Percentiles rank a stretch among this genome's conserved stretches.
These are phyloP conservation scores for Elsinoe perseae DNA, from an alignment of 2,329 filamentous ascomycete species.

Conservation along the genomic window DNA sequence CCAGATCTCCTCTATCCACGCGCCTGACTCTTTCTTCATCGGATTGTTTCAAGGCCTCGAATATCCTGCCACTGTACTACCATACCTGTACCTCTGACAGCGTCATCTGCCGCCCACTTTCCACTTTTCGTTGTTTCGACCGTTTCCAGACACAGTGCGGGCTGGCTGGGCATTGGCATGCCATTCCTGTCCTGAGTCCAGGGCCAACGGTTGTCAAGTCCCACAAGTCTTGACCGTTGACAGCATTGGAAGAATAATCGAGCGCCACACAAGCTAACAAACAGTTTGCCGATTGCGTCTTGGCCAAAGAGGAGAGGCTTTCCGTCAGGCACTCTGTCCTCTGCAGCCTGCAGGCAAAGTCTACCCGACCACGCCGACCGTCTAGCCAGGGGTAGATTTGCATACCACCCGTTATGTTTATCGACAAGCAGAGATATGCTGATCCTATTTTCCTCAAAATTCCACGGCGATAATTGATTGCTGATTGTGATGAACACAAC, in stretches of 20 bases:
- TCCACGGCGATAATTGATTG: constrained; percentile 13
- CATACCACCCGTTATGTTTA: constrained; percentile 2
- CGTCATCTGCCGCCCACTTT: constrained; percentile 14
- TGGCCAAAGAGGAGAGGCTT: neutral
- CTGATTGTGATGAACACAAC: neutral
- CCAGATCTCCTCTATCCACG: neutral
- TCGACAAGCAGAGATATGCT: constrained; percentile 11
- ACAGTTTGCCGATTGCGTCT: constrained; percentile 4
- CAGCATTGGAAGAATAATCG: neutral
- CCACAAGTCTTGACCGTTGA: neutral
- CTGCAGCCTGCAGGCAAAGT: neutral
- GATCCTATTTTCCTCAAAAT: neutral
- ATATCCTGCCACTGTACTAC: neutral
- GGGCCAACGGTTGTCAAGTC: constrained; percentile 4
- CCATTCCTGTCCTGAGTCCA: neutral
- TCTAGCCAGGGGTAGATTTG: constrained; percentile 11
- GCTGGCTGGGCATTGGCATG: constrained; percentile 9
- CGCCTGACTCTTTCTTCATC: neutral
- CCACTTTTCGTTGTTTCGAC: constrained; percentile 7
- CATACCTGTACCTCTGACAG: neutral
- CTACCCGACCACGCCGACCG: neutral
- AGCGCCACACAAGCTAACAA: constrained; percentile 7
- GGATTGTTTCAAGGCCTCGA: constrained; percentile 6
- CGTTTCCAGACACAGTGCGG: neutral
- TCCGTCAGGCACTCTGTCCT: neutral